Percentiles rank a stretch among this genome's conserved stretches.
Conservation (phyloP, 805 yeast genomes). For the Saccharomycopsis selenospora region DNA sequence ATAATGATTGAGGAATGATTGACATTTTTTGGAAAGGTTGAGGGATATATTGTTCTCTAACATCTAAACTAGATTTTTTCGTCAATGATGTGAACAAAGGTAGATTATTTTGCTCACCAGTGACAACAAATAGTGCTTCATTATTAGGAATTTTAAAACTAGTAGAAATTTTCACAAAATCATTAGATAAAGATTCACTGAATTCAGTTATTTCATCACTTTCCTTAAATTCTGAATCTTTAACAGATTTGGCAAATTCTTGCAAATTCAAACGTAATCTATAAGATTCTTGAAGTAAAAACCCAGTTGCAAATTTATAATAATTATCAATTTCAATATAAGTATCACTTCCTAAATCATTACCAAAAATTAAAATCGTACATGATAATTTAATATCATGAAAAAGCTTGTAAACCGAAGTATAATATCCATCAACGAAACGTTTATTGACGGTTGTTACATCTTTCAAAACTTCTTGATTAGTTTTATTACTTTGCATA, state of each 20-base stretch:
- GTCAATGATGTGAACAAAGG: constrained; percentile 76
- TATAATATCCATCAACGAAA: constrained; percentile 34
- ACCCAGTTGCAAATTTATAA: constrained; percentile 54
- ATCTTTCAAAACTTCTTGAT: constrained; percentile 7
- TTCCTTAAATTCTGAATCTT: constrained; percentile 28
- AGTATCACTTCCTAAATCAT: constrained; percentile 40
- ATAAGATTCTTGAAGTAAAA: constrained; percentile 54
- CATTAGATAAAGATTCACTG: constrained; percentile 42
- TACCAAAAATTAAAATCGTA: constrained; percentile 39
- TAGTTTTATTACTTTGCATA: background rate
- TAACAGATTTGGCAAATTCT: constrained; percentile 22
- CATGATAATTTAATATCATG: constrained; percentile 62
- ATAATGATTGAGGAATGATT: constrained; percentile 47
- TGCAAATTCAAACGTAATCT: constrained; percentile 33
- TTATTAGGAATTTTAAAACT: constrained; percentile 45
- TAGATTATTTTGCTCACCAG: constrained; percentile 44
- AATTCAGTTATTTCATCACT: constrained; percentile 22
- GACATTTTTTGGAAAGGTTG: constrained; percentile 61
- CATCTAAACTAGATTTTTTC: constrained; percentile 66
- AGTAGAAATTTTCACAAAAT: constrained; percentile 53
- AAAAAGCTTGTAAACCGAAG: constrained; percentile 46
- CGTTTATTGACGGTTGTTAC: constrained; percentile 39
- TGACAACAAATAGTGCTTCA: constrained; percentile 57
- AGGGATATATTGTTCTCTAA: constrained; percentile 60
- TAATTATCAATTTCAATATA: constrained; percentile 55